Base-by-base conservation (phyloP, 2,329 filamentous ascomycete species). In the Pseudopyricularia cyperi region DNA sequence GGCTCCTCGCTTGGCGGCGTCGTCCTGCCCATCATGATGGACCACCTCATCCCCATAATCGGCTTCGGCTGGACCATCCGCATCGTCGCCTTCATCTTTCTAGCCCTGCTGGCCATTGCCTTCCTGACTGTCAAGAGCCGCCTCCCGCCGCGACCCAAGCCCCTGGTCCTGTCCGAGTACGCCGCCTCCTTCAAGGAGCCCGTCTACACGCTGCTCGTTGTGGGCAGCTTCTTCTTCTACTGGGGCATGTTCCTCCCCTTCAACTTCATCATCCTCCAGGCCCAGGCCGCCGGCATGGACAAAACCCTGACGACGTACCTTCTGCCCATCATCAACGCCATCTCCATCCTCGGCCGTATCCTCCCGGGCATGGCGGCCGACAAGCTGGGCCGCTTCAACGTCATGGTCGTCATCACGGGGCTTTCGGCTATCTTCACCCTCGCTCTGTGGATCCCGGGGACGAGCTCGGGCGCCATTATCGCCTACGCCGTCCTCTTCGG, bases 401-500 rank as follows among this genome's bases (percentile, higher is more conserved):
- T 64, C 51, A 66, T 66, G 56, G 73, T 77, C 53, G 61, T 73
- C 46, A 70, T 78, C 56, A 69, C 70, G 14, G 62, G 64, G 4
- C 56, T 74, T 22, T 71, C 74, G 11, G 62, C 62, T 14, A 34
- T 68, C 32, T 59, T 68, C 53, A 64, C 64, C 8, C 63, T 71
- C 9, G 67, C 62, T 37, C 61, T 81, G 22, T 71, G 68, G 68
- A 62, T 71, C 42, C 65, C 66, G 4, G 69, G 64, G 37, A 55
- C 60, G 12, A 67, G 68, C 9, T 75, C 80, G 9, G 72, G 71
- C 1, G 72, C 75, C 3, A 75, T 80, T 34, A 72, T 86, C 49
- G 68, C 77, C 15, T 87, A 83, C 64, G 72, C 75, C 14, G 70
- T 73, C 3, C 60, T 85, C 1, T 87, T 82, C 57, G 83, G 83